Conservation (phyloP, 2,329 filamentous ascomycete species). For the Alternaria atra region DNA sequence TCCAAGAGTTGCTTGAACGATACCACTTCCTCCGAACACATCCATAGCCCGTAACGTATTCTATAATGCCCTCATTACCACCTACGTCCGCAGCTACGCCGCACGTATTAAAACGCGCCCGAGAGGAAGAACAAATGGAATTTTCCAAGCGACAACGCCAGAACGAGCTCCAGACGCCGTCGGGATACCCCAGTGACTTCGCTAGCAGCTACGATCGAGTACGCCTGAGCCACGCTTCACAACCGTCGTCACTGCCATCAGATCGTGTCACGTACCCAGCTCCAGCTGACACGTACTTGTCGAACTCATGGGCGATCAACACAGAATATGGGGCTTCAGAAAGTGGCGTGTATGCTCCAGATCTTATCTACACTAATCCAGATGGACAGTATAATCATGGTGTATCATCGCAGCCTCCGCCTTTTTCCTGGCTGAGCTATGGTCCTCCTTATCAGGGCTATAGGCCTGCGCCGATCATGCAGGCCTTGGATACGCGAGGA, state of each 20-base stretch:
- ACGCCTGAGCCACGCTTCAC: background rate
- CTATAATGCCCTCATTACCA: background rate
- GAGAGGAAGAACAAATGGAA: background rate
- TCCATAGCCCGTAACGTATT: no score
- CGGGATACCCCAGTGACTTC: background rate
- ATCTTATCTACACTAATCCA: background rate
- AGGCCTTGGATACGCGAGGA: no score
- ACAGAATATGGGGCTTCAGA: background rate
- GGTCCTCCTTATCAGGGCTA: no score
- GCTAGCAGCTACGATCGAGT: background rate
- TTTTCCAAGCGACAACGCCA: background rate
- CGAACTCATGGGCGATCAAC: background rate
- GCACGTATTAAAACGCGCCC: background rate
- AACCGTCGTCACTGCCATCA: background rate
- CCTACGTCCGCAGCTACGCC: background rate
- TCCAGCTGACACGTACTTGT: no score
- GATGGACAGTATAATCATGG: background rate
- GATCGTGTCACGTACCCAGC: background rate
- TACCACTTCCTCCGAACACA: background rate
- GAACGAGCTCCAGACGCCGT: background rate
- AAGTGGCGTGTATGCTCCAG: background rate
- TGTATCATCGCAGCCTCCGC: background rate
- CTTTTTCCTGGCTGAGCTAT: background rate
- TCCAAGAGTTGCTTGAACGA: no score
- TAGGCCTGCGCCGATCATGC: background rate